Evolutionary conservation across 768 basidiomycete genomes (phyloP), one percentile per base, ranked within the genome.

Genomic region (Podaxis rugospora): DNA sequence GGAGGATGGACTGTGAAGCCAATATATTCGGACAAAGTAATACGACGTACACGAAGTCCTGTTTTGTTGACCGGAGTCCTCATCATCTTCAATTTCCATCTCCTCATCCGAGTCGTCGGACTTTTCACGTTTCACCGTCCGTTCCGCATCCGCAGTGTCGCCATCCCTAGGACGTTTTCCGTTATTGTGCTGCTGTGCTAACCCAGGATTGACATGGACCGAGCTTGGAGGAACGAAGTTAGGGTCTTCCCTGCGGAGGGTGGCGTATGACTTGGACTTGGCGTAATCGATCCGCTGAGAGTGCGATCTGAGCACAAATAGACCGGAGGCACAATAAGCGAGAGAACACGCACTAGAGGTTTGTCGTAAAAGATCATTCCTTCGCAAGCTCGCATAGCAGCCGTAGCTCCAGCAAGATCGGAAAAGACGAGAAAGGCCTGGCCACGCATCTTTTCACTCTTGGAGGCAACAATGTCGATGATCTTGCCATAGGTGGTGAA

Each of bases 341-440:
- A 37, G 37, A 37, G 50, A 28, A 27, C n/a, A 79, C 88, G 77
- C 73, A 95, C 94, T 76, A 96, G 81, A 27, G 92, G 90, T 69
- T 93, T 95, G 69, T 93, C 90, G 70, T 96, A 97, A 74, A 96
- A 96, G 27, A 85, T 64, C 85, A 96, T 92, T 57, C 96, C 96
- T 68, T 93, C 90, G 70, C 95, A 90, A 50, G 90, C 93, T 52
- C 96, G 83, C 86, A 98, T 83, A 37, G 96, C 96, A 57, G 93
- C 85, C 4, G 96, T 98, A 61, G 94, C 93, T 57, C 88, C 86
- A 9, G 92, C 85, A 53, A 96, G 86, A 76, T 98, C 96, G 54
- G 85, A 83, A 76, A 97, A 98, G 67, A 96, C 94, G 69, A 98
- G 87, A 75, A 97, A 98, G 1, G 96, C 96, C 74, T 97, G 95